phyloP scores from a whole-genome alignment of 2,329 filamentous ascomycete genomes.

The Aureobasidium melanogenum region DNA sequence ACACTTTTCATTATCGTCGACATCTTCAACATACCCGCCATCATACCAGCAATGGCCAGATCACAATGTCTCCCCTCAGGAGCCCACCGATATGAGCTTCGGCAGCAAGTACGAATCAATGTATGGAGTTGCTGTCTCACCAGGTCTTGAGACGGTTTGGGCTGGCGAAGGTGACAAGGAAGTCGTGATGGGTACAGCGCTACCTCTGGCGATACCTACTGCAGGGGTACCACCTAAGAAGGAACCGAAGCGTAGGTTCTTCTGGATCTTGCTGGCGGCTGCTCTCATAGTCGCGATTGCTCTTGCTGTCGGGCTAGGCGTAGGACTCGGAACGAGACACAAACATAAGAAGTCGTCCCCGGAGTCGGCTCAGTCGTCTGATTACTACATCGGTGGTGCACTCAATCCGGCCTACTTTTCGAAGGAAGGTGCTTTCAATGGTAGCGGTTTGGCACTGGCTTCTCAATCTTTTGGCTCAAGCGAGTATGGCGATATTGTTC shows the following conservation, averaged over 20 bases:
- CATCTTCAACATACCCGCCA: slow-evolving; percentile 12
- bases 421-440: slow-evolving; percentile 36
- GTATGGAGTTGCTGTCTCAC: slow-evolving; percentile 16
- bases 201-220: neutral
- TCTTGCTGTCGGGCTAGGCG: slow-evolving; percentile 29
- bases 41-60: slow-evolving; percentile 20
- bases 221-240: slow-evolving; percentile 9
- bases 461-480: slow-evolving; percentile 30
- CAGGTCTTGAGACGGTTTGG: slow-evolving; percentile 21
- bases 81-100: slow-evolving; percentile 12
- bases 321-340: slow-evolving; percentile 27
- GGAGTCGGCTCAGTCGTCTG: neutral
- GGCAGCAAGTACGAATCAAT: slow-evolving; percentile 16
- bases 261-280: slow-evolving; percentile 17
- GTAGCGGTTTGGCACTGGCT: slow-evolving; percentile 38
- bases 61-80: neutral
- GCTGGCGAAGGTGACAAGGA: slow-evolving; percentile 23
- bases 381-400: slow-evolving; percentile 30
- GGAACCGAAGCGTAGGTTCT: slow-evolving; percentile 8
- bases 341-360: slow-evolving; percentile 18
- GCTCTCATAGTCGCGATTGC: slow-evolving; percentile 24
- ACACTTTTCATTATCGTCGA: neutral
- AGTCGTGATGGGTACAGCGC: slow-evolving; percentile 16
- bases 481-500: slow-evolving; percentile 28
- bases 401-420: slow-evolving; percentile 32